Evolutionary conservation across 257 asterid genomes (phyloP).

Genomic region (Salvia hispanica): DNA sequence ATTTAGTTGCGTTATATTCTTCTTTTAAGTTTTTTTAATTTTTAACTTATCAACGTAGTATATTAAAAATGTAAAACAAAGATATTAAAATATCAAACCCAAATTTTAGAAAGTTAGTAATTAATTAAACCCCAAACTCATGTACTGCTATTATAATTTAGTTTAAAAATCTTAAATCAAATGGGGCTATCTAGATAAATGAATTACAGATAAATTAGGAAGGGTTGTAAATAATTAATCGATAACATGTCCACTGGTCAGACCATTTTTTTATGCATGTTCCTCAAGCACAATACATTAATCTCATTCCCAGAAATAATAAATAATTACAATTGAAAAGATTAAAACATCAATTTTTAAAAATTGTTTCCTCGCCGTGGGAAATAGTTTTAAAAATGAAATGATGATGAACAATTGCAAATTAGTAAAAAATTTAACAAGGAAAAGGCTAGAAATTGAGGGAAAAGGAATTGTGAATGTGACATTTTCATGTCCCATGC

Average conservation of each 20-base stretch:
- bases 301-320: constrained; percentile 4
- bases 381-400: constrained; percentile 36
- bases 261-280: background rate
- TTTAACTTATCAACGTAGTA: too few species aligned
- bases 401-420: constrained; percentile 24
- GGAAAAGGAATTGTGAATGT: background rate
- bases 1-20: too few species aligned
- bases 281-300: background rate
- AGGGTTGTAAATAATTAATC: background rate
- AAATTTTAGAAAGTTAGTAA: too few species aligned
- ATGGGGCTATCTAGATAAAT: too few species aligned
- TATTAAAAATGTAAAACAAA: too few species aligned
- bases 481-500: constrained; percentile 51
- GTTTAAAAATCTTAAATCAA: too few species aligned
- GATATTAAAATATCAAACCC: too few species aligned
- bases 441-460: background rate
- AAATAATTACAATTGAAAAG: constrained; percentile 26
- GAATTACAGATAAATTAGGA: background rate
- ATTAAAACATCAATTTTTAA: constrained; percentile 20
- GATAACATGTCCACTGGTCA: too few species aligned
- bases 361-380: constrained; percentile 21
- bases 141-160: too few species aligned
- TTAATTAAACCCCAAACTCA: too few species aligned
- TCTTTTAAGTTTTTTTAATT: too few species aligned
- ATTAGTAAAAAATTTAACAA: constrained; percentile 26